Evolutionary conservation across 345 rosid species (phyloP).

Genomic region (Citrus reticulata): DNA sequence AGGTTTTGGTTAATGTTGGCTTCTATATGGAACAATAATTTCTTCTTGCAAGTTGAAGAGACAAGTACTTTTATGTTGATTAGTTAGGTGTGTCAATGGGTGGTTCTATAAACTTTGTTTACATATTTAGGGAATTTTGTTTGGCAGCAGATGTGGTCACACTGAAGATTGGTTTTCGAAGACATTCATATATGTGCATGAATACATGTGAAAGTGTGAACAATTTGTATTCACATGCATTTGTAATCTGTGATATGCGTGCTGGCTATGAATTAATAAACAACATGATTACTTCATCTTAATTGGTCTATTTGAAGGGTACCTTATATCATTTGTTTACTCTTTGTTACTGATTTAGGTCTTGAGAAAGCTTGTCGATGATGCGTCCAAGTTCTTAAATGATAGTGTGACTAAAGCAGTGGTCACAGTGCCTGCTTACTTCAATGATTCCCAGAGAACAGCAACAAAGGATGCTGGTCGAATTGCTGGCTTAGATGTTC

Average conservation of each 20-base stretch:
- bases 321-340: neutral
- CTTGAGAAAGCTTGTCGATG: conserved; percentile 93
- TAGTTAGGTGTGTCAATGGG: neutral
- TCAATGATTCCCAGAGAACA: conserved; percentile 87
- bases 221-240: neutral
- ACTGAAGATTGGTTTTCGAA: neutral
- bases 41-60: neutral
- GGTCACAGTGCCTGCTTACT: conserved; percentile 79
- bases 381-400: conserved; percentile 76
- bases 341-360: conserved; percentile 42
- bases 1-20: neutral
- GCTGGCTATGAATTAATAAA: neutral
- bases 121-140: neutral
- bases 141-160: neutral
- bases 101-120: neutral
- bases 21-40: neutral
- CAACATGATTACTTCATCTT: neutral
- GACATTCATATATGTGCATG: neutral
- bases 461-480: conserved; percentile 99
- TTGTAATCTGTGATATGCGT: neutral
- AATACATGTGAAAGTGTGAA: neutral
- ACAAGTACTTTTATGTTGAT: neutral
- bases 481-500: conserved; percentile 79
- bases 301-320: neutral
- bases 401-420: conserved; percentile 70